These are phyloP conservation scores for Talinum fruticosum DNA, from an alignment of 148 eudicot genomes.

Conservation along the genomic window DNA sequence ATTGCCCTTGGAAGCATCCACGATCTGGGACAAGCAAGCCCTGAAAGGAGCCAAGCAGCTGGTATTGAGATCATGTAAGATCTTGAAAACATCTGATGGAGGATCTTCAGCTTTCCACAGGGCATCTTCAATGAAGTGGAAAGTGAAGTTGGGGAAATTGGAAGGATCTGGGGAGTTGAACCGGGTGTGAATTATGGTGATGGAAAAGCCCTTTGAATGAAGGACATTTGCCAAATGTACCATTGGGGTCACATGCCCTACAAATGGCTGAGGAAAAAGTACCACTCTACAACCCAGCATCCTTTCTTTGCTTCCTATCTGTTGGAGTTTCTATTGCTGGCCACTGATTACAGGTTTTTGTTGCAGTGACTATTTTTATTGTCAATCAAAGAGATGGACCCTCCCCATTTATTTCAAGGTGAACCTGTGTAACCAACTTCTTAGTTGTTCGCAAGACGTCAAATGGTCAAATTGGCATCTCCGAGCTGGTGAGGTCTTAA, in stretches of 20 bases:
- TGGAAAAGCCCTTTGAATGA: conserved; percentile 36
- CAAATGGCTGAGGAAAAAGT: conserved; percentile 38
- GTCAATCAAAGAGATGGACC: neutral
- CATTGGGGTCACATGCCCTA: conserved; percentile 50
- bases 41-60: conserved; percentile 31
- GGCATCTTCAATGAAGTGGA: conserved; percentile 31
- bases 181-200: conserved; percentile 35
- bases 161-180: conserved; percentile 35
- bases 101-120: conserved; percentile 10
- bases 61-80: conserved; percentile 12
- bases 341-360: neutral
- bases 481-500: conserved; percentile 20
- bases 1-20: conserved; percentile 3
- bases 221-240: conserved; percentile 38
- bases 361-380: neutral
- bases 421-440: neutral
- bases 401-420: neutral
- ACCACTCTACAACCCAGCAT: conserved; percentile 22
- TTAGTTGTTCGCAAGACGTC: neutral
- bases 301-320: conserved; percentile 17
- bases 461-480: neutral
- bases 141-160: conserved; percentile 36
- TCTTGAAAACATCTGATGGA: conserved; percentile 14
- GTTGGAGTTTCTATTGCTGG: neutral
- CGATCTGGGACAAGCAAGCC: conserved; percentile 24